Evolutionary conservation across 805 yeast species (phyloP).

Genomic region (Pichia nanzhaoensis): DNA sequence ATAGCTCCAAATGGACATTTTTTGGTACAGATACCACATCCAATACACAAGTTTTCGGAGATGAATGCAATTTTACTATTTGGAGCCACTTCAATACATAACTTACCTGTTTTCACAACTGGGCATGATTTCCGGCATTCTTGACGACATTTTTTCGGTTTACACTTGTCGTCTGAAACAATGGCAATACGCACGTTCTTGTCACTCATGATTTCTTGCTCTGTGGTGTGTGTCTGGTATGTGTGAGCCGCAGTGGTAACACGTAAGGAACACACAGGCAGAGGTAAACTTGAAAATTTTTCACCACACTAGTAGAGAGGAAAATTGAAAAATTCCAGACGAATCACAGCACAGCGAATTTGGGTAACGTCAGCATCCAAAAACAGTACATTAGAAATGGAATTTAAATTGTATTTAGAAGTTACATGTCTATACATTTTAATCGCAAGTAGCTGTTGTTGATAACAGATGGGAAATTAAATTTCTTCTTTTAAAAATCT

Average conservation of each 20-base stretch:
- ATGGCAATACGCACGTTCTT: conserved; percentile 84
- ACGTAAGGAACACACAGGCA: background rate
- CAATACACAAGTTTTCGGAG: conserved; percentile 90
- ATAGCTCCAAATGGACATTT: conserved; percentile 98
- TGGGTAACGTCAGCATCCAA: too few species aligned
- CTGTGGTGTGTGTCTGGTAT: too few species aligned
- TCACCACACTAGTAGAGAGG: too few species aligned
- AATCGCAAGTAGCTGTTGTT: too few species aligned
- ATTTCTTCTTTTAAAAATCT: too few species aligned
- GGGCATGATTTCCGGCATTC: conserved; percentile 98
- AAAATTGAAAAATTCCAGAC: too few species aligned
- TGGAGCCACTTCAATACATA: conserved; percentile 95
- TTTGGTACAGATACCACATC: conserved; percentile 99
- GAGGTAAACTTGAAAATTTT: too few species aligned
- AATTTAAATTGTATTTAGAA: too few species aligned
- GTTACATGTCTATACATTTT: too few species aligned
- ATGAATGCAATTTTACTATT: conserved; percentile 88
- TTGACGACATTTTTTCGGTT: conserved; percentile 97
- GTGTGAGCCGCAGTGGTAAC: background rate
- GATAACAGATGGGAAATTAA: too few species aligned
- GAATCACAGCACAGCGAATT: too few species aligned
- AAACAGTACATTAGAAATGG: too few species aligned
- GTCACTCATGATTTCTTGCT: conserved; percentile 23
- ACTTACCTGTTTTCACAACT: conserved; percentile 94
- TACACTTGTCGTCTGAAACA: conserved; percentile 89